These are phyloP conservation scores for Calonectria multiphialidica DNA, from an alignment of 2,329 filamentous ascomycete genomes.

Conservation along the genomic window DNA sequence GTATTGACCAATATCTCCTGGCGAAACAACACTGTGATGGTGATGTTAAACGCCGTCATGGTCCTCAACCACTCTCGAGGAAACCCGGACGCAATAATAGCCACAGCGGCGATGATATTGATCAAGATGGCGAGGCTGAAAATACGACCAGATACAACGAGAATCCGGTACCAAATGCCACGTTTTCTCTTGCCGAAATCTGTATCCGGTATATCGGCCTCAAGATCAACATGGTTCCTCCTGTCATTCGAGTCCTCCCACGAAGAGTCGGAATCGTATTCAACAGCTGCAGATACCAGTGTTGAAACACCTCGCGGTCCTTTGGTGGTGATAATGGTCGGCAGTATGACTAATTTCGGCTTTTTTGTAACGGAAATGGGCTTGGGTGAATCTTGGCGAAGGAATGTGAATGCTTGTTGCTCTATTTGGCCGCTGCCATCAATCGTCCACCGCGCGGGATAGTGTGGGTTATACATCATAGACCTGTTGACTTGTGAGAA, in stretches of 20 bases:
- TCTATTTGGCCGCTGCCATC: neutral
- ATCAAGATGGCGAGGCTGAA: conserved; percentile 65
- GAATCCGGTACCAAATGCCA: conserved; percentile 55
- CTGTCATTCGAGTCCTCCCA: neutral
- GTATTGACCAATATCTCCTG: conserved; percentile 66
- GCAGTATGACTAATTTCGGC: neutral
- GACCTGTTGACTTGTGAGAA: neutral
- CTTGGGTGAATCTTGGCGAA: neutral
- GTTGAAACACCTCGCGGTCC: neutral
- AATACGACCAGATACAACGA: conserved; percentile 67
- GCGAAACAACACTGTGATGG: conserved; percentile 61
- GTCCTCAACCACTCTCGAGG: conserved; percentile 53
- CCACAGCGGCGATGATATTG: conserved; percentile 63
- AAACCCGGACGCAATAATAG: conserved; percentile 52
- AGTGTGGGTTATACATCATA: neutral
- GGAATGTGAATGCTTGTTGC: neutral
- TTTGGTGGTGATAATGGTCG: neutral
- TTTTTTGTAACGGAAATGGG: neutral
- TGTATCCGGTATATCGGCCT: conserved; percentile 54
- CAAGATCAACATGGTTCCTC: neutral
- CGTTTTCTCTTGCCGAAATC: conserved; percentile 51
- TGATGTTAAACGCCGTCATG: conserved; percentile 61
- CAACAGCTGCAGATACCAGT: neutral
- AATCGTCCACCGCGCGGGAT: neutral
- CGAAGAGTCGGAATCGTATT: neutral